Evolutionary conservation across 2,329 filamentous ascomycete genomes (phyloP).

Genomic region (Fusarium verticillioides): DNA sequence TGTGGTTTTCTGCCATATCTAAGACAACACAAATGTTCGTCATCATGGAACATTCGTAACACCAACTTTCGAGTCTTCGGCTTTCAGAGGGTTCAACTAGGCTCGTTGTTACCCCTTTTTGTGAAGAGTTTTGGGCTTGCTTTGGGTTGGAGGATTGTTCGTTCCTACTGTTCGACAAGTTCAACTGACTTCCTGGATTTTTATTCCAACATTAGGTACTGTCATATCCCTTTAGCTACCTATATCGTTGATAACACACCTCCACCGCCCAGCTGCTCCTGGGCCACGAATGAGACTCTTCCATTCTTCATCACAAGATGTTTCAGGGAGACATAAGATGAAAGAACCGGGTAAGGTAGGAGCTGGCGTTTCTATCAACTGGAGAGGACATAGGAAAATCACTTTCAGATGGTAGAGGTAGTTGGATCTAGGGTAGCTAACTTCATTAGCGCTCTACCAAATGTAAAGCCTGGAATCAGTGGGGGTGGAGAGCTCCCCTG

Average conservation of each 20-base stretch:
- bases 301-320: neutral
- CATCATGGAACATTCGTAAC: neutral
- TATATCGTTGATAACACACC: neutral
- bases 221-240: neutral
- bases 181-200: neutral
- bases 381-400: neutral
- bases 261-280: neutral
- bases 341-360: neutral
- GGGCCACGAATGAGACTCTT: neutral
- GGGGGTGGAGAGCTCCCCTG: conserved; percentile 21
- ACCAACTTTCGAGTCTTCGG: neutral
- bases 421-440: conserved; percentile 1
- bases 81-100: neutral
- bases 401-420: neutral
- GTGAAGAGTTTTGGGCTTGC: neutral
- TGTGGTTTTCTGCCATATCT: conserved; percentile 4
- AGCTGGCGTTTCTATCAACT: neutral
- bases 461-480: neutral
- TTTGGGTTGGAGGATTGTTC: neutral
- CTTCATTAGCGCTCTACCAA: neutral
- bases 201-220: too few species aligned
- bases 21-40: neutral
- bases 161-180: neutral
- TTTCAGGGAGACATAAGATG: neutral
- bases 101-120: neutral